phyloP scores from a whole-genome alignment of 345 rosid genomes.

The Aquilaria sinensis region DNA sequence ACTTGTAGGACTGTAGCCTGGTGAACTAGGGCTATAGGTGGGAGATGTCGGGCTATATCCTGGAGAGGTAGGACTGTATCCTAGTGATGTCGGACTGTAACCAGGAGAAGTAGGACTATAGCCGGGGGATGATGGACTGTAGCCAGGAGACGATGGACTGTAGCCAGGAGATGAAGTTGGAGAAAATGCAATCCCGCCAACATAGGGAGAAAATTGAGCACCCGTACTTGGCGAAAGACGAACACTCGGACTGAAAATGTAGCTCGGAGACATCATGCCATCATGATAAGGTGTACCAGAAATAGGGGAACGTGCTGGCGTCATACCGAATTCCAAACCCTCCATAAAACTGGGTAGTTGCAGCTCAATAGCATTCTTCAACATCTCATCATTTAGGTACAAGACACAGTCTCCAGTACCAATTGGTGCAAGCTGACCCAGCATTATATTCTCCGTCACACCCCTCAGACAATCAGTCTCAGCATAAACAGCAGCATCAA shows the following conservation, averaged over 20 bases:
- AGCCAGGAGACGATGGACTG: slow-evolving; percentile 74
- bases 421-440: slow-evolving; percentile 96
- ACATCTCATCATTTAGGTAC: slow-evolving; percentile 93
- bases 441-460: slow-evolving; percentile 94
- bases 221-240: slow-evolving; percentile 77
- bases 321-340: slow-evolving; percentile 81
- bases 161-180: slow-evolving; percentile 83
- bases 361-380: slow-evolving; percentile 95
- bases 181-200: slow-evolving; percentile 82
- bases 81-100: slow-evolving; percentile 82
- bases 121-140: slow-evolving; percentile 63
- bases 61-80: slow-evolving; percentile 81
- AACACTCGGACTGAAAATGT: slow-evolving; percentile 70
- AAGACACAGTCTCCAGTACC: slow-evolving; percentile 89
- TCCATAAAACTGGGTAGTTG: slow-evolving; percentile 98
- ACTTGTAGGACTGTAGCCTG: slow-evolving; percentile 78
- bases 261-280: slow-evolving; percentile 93
- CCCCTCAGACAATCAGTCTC: slow-evolving; percentile 83
- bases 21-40: slow-evolving; percentile 83
- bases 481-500: slow-evolving; percentile 96
- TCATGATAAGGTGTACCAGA: slow-evolving; percentile 96
- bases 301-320: slow-evolving; percentile 83
- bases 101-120: slow-evolving; percentile 75
- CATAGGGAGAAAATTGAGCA: slow-evolving; percentile 95
- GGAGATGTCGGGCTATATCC: slow-evolving; percentile 90